Percentiles rank a stretch among this genome's conserved stretches.
phyloP scores from a whole-genome alignment of 2,329 filamentous ascomycete genomes.

The Cercospora beticola region DNA sequence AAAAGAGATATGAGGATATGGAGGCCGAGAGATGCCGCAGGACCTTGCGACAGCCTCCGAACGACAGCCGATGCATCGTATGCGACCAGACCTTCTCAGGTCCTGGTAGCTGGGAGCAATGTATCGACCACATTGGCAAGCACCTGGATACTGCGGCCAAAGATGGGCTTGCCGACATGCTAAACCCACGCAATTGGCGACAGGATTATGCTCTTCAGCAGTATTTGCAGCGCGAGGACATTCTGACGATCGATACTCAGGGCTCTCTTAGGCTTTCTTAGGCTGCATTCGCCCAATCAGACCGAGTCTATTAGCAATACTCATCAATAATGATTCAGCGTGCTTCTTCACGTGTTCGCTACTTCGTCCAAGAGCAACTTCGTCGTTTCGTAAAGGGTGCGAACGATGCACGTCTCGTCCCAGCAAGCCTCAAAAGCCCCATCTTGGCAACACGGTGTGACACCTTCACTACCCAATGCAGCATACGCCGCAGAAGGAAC shows the following conservation, averaged over 20 bases:
- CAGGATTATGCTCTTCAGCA: constrained; percentile 34
- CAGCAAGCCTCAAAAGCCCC: not conserved
- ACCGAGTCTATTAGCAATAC: not conserved
- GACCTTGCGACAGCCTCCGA: constrained; percentile 62
- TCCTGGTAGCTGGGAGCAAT: constrained; percentile 68
- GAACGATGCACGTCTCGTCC: not conserved
- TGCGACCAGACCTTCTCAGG: constrained; percentile 67
- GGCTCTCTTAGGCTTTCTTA: not conserved
- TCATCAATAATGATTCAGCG: not conserved
- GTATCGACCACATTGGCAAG: constrained; percentile 83
- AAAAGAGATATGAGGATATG: constrained; percentile 44
- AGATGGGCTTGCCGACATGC: constrained; percentile 29
- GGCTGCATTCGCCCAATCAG: not conserved
- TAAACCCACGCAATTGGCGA: too few species aligned
- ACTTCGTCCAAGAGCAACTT: too few species aligned
- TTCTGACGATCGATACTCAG: not conserved
- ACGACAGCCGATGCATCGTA: constrained; percentile 60
- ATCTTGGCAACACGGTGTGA: not conserved
- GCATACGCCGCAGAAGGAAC: not conserved
- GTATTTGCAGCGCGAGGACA: constrained; percentile 43
- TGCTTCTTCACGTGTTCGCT: not conserved
- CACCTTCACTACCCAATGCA: not conserved
- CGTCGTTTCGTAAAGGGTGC: not conserved
- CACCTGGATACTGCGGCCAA: constrained; percentile 67
- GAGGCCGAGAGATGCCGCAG: constrained; percentile 60